Evolutionary conservation across 1,284 basidiomycete genomes (phyloP).

Genomic region (Ustilago shanxiensis): DNA sequence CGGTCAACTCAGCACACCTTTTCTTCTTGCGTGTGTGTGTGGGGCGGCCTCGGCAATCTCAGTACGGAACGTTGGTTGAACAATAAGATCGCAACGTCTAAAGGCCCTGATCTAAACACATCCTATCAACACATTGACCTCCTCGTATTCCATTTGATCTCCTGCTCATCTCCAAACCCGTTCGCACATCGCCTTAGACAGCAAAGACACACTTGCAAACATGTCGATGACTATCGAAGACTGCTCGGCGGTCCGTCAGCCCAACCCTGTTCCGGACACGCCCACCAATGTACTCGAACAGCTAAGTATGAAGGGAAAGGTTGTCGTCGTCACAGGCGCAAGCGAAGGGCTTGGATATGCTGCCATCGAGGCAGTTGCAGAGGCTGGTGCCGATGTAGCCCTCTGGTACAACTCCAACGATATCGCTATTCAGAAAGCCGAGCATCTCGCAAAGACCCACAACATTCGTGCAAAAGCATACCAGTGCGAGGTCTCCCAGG

Average conservation of each 20-base stretch:
- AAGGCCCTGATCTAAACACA: too few species aligned
- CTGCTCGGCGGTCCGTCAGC: slow-evolving; percentile 46
- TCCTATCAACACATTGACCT: background rate
- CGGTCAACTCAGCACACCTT: background rate
- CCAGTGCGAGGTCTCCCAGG: slow-evolving; percentile 58
- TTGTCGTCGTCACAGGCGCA: slow-evolving; percentile 66
- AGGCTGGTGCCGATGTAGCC: slow-evolving; percentile 67
- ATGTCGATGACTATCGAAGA: slow-evolving; percentile 62
- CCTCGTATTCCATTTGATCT: background rate
- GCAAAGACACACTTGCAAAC: slow-evolving; percentile 6
- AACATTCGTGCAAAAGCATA: slow-evolving; percentile 61
- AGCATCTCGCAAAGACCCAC: slow-evolving; percentile 60
- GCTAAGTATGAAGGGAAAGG: slow-evolving; percentile 67
- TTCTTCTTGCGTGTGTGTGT: background rate
- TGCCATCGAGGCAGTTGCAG: slow-evolving; percentile 66
- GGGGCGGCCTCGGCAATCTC: background rate
- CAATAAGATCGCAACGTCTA: background rate
- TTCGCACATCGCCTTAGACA: background rate
- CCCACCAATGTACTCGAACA: slow-evolving; percentile 53
- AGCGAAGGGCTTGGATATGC: slow-evolving; percentile 68
- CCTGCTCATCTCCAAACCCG: background rate
- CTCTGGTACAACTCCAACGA: slow-evolving; percentile 67
- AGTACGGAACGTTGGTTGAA: background rate
- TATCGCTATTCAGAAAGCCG: slow-evolving; percentile 55
- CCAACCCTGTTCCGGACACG: slow-evolving; percentile 44